Percentiles rank a stretch among this genome's conserved stretches.
Conservation (phyloP, 768 basidiomycete species). For the Pulveroboletus ravenelii region DNA sequence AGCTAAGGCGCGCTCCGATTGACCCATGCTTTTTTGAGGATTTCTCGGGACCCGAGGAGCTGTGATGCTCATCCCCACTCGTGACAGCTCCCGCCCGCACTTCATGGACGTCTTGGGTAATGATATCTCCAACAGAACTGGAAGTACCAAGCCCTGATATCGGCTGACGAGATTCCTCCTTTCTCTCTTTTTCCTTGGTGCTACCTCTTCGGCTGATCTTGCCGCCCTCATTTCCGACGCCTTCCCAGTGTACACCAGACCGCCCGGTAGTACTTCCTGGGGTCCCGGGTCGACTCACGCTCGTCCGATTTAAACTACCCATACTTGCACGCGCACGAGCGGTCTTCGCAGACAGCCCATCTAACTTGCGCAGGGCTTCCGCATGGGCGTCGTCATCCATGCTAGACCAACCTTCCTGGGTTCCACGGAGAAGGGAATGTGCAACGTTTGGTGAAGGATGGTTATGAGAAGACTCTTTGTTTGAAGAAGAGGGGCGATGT, state of each 20-base stretch:
- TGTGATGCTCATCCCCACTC: constrained; percentile 56
- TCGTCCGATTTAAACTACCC: constrained; percentile 62
- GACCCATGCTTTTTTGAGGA: constrained; percentile 61
- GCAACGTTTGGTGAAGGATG: constrained; percentile 64
- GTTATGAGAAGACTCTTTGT: constrained; percentile 36
- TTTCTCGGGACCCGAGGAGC: constrained; percentile 51
- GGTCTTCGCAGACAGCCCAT: constrained; percentile 77
- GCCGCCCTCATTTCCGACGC: constrained; percentile 41
- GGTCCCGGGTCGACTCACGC: constrained; percentile 68
- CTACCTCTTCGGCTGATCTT: constrained; percentile 35
- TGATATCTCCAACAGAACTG: constrained; percentile 30
- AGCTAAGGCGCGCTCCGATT: constrained; percentile 59
- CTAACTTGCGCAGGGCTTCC: constrained; percentile 88
- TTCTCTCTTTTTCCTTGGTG: constrained; percentile 44
- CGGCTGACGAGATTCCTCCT: constrained; percentile 28
- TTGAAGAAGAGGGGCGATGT: constrained; percentile 32
- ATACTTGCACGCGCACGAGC: constrained; percentile 76
- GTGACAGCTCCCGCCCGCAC: constrained; percentile 37
- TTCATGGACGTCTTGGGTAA: constrained; percentile 39
- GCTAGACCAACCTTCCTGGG: constrained; percentile 86
- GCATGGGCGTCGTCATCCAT: constrained; percentile 85
- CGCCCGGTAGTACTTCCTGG: constrained; percentile 55
- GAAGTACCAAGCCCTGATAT: constrained; percentile 33
- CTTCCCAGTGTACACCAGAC: constrained; percentile 68
- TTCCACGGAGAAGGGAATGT: constrained; percentile 80